phyloP scores from a whole-genome alignment of 208 protist genomes.

The Entamoeba histolytica region DNA sequence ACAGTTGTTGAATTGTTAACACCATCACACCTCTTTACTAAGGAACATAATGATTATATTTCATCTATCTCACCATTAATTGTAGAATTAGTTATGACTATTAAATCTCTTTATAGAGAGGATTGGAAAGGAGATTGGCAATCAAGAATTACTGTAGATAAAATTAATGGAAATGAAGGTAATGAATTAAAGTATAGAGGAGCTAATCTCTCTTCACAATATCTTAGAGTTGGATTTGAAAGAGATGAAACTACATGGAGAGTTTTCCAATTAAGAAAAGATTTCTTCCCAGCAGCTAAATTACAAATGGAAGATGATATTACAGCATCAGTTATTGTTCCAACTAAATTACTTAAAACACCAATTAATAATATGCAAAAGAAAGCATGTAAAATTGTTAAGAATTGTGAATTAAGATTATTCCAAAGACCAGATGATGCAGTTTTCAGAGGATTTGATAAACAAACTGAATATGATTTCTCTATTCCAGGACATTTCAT shows the following conservation, averaged over 20 bases:
- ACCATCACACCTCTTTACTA: neutral
- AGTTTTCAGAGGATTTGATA: slow-evolving; percentile 23
- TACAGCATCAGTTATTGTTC: slow-evolving; percentile 24
- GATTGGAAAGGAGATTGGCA: slow-evolving; percentile 14
- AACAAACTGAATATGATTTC: slow-evolving; percentile 8
- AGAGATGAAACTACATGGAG: slow-evolving; percentile 2
- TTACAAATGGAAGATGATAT: slow-evolving; percentile 36
- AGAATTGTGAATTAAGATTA: slow-evolving; percentile 29
- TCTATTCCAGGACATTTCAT: neutral
- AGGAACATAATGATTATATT: slow-evolving; percentile 23
- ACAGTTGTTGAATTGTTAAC: slow-evolving; percentile 27
- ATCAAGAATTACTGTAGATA: slow-evolving; percentile 20
- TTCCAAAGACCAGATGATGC: slow-evolving; percentile 40
- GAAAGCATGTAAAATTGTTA: slow-evolving; percentile 12
- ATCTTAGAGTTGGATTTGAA: slow-evolving; percentile 26
- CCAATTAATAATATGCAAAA: neutral
- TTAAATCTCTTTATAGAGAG: slow-evolving; percentile 19
- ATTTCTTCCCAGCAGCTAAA: slow-evolving; percentile 29
- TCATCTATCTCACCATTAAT: slow-evolving; percentile 2
- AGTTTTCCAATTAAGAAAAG: slow-evolving; percentile 25
- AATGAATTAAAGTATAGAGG: slow-evolving; percentile 24
- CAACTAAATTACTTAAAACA: neutral
- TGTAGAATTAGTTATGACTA: slow-evolving; percentile 1
- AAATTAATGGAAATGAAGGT: slow-evolving; percentile 23
- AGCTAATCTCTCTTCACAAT: neutral